Evolutionary conservation across 495 filamentous ascomycete genomes (phyloP).

Genomic region (Hypoxylon perforatum): DNA sequence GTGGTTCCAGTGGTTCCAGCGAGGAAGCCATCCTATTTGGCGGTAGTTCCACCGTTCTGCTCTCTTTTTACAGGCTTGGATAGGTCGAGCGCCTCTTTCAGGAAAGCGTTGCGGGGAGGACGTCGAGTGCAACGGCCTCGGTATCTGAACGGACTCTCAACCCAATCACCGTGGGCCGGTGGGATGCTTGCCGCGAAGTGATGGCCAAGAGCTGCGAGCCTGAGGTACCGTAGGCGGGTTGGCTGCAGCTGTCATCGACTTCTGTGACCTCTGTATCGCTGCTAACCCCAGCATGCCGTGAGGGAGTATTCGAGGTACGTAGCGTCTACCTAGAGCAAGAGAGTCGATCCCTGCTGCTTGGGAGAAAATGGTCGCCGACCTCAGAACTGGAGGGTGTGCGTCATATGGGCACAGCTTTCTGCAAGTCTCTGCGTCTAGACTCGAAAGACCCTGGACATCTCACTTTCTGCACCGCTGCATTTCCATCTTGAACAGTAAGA

Average conservation of each 20-base stretch:
- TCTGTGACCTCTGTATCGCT: slow-evolving; percentile 36
- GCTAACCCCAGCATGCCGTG: slow-evolving; percentile 24
- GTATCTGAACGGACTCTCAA: slow-evolving; percentile 41
- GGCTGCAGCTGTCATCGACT: slow-evolving; percentile 42
- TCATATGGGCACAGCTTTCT: slow-evolving; percentile 43
- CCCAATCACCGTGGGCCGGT: slow-evolving; percentile 33
- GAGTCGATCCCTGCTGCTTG: slow-evolving; percentile 45
- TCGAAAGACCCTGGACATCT: slow-evolving; percentile 33
- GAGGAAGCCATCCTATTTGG: slow-evolving; percentile 45
- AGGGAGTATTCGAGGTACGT: slow-evolving; percentile 44
- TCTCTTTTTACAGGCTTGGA: slow-evolving; percentile 32
- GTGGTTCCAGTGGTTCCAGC: no score
- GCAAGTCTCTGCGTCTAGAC: slow-evolving; percentile 45
- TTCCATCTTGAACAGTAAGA: slow-evolving; percentile 33
- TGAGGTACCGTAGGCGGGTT: slow-evolving; percentile 39
- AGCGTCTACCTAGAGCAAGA: slow-evolving; percentile 28
- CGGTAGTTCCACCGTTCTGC: slow-evolving; percentile 32
- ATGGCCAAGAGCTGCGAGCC: slow-evolving; percentile 45
- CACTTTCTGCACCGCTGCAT: slow-evolving; percentile 29
- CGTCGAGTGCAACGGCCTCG: slow-evolving; percentile 42
- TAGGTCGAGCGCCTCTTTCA: slow-evolving; percentile 46
- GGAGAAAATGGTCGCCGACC: slow-evolving; percentile 44
- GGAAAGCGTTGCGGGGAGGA: slow-evolving; percentile 44
- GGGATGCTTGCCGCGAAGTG: slow-evolving; percentile 39
- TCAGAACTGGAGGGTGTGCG: slow-evolving; percentile 42